Evolutionary conservation across 179 eudicot genomes (phyloP).

Genomic region (Beta macrorhiza): DNA sequence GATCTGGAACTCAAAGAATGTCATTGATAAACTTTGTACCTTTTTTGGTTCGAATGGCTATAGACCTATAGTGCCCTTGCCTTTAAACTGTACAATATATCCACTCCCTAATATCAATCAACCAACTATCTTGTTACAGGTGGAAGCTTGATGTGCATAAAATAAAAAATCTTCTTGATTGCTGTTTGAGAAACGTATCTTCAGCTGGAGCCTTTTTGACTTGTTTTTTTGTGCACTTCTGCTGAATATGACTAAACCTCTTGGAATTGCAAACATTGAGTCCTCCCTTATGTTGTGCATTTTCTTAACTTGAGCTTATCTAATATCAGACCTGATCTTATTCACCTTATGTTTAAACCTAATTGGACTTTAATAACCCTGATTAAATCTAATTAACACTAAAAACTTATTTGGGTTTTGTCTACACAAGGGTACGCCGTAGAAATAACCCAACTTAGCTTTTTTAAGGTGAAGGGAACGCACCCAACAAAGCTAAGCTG

Average conservation of each 20-base stretch:
- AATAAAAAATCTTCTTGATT: background rate
- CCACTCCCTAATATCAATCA: background rate
- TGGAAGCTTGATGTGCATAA: background rate
- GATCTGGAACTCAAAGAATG: background rate
- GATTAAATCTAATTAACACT: no score
- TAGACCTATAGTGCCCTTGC: background rate
- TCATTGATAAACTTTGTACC: background rate
- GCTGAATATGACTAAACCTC: background rate
- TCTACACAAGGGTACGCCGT: no score
- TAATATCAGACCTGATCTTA: no score
- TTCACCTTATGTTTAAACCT: no score
- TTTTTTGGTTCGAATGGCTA: background rate
- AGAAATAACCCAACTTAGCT: no score
- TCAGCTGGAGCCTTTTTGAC: background rate
- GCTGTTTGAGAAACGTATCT: background rate
- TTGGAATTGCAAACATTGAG: background rate
- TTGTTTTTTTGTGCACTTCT: background rate
- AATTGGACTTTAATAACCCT: no score
- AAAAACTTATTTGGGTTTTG: no score
- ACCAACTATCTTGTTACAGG: no score
- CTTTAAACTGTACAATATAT: background rate
- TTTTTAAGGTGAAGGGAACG: no score
- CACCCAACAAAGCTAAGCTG: background rate
- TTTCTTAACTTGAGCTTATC: background rate
- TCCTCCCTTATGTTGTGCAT: background rate